A percentile compares a stretch with the other conserved stretches of the same genome.
phyloP scores from a whole-genome alignment of 225 moss, liverwort and hornwort species.

The Pseudoscleropodium purum region DNA sequence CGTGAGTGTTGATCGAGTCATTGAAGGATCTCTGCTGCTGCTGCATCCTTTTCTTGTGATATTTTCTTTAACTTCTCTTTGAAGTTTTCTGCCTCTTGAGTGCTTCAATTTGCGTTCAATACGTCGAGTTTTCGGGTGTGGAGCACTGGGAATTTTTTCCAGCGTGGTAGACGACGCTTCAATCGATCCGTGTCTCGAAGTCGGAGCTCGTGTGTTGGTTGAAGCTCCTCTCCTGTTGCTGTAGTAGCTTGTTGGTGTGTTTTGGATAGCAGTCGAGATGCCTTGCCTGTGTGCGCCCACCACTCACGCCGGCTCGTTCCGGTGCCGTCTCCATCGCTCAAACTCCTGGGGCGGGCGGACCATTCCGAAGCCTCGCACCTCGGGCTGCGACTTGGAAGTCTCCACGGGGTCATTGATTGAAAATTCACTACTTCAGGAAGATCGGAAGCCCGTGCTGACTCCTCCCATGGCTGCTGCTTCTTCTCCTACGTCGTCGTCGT shows the following conservation, averaged over 20 bases:
- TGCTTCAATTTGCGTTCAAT: neutral
- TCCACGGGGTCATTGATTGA: slow-evolving; percentile 14
- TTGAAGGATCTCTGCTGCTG: neutral
- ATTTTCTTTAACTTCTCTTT: neutral
- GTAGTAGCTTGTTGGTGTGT: neutral
- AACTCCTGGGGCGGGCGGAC: slow-evolving; percentile 32
- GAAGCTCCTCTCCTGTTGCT: neutral
- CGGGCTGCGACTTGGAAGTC: slow-evolving; percentile 8
- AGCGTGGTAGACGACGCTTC: neutral
- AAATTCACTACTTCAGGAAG: neutral
- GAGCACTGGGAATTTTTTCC: neutral
- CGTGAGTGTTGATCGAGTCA: neutral
- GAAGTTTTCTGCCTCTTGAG: neutral
- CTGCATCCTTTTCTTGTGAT: neutral
- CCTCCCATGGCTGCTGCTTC: neutral
- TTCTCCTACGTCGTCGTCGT: neutral
- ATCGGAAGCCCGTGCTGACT: neutral
- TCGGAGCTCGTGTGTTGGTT: neutral
- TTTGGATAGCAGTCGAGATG: slow-evolving; percentile 20
- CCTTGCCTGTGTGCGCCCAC: slow-evolving; percentile 77
- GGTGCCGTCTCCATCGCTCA: slow-evolving; percentile 66
- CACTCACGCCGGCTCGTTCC: slow-evolving; percentile 75
- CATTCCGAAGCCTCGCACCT: slow-evolving; percentile 4
- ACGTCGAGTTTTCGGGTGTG: neutral
- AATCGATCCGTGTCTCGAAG: neutral